Percentiles rank a stretch among this genome's conserved stretches.
phyloP scores from a whole-genome alignment of 495 filamentous ascomycete species.

The Collariella sp. region DNA sequence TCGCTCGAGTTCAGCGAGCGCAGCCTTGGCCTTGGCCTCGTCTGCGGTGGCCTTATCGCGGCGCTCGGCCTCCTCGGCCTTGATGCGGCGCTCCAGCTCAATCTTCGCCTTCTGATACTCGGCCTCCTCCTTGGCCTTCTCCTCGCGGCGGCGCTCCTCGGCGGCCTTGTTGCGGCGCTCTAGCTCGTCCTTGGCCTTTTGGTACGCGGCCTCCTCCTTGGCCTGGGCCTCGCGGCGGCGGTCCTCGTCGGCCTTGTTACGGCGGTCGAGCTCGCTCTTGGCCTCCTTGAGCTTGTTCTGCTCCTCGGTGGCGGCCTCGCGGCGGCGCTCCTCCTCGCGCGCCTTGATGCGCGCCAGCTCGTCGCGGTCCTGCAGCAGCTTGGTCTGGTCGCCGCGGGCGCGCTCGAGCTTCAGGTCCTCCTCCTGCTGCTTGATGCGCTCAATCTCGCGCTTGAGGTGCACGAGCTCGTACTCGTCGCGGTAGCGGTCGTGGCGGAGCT shows the following conservation, averaged over 20 bases:
- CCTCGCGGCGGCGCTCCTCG: conserved; percentile 18
- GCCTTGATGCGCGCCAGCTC: conserved; percentile 36
- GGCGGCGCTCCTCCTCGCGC: conserved; percentile 19
- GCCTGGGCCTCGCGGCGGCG: conserved; percentile 8
- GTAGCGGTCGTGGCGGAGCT: conserved; percentile 25
- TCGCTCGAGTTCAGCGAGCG: conserved; percentile 39
- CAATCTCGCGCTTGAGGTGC: conserved; percentile 21
- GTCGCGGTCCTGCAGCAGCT: conserved; percentile 36
- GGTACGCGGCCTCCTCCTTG: conserved; percentile 21
- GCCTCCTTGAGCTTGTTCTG: conserved; percentile 26
- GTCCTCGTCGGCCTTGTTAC: conserved; percentile 20
- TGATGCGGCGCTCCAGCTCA: conserved; percentile 16
- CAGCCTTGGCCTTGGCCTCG: conserved; percentile 37
- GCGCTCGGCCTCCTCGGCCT: conserved; percentile 37
- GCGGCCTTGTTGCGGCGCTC: too few relatives aligned
- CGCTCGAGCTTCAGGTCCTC: conserved; percentile 34
- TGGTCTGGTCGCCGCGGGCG: conserved; percentile 33
- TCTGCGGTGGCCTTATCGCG: conserved; percentile 33
- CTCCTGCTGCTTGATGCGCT: conserved; percentile 24
- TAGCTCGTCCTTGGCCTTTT: conserved; percentile 33
- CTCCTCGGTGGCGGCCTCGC: conserved; percentile 17
- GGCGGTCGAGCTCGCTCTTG: conserved; percentile 22
- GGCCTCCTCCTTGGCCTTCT: conserved; percentile 26
- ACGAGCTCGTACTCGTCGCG: conserved; percentile 25
- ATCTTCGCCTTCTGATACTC: conserved; percentile 27